Evolutionary conservation across 345 rosid genomes (phyloP), one percentile per base, ranked within the genome.

Genomic region (Ricinus communis): DNA sequence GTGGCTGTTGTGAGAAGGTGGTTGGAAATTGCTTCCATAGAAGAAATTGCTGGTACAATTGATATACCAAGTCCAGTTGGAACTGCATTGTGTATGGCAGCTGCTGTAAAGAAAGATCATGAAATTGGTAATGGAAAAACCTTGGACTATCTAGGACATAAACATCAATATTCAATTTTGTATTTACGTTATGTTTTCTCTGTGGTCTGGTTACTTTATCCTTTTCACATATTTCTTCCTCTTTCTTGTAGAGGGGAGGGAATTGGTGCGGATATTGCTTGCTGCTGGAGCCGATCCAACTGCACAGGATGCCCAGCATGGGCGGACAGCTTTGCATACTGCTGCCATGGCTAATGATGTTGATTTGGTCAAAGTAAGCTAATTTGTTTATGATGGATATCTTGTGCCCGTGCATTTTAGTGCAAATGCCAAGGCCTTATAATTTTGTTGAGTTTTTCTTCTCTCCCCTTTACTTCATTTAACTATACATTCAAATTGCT

Each of bases 281-380:
- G 88, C 87, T 68, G 96, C 97, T 76, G 99, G 98, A 64, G 99
- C 99, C 40, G 93, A 90, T 82, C 90, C 91, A 68, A 87, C 89
- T 65, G 89, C 93, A 60, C 96, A 89, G 82, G 99, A 95, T 87
- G 22, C 88, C 63, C 90, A 86, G 80, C 86, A 92, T 74, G 90
- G 95, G 62, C 88, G 90, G 80, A 95, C 99, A 70, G 97, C 88
- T 22, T 77, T 95, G 83, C 99, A 95, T 82, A 84, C 87, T 61
- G 97, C 99, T 82, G 90, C 97, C 13, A 85, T 87, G 96, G 91
- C 90, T 65, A 90, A 95, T 85, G 91, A 92, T 82, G 87, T 85
- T 79, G 97, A 89, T 65, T 83, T 92, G 78, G 96, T 92, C 80
- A 85, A 87, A 78, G 99, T 95, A 83, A 83, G 89, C 21, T 45